Evolutionary conservation across 2,329 filamentous ascomycete genomes (phyloP).

Genomic region (Elsinoe batatas): DNA sequence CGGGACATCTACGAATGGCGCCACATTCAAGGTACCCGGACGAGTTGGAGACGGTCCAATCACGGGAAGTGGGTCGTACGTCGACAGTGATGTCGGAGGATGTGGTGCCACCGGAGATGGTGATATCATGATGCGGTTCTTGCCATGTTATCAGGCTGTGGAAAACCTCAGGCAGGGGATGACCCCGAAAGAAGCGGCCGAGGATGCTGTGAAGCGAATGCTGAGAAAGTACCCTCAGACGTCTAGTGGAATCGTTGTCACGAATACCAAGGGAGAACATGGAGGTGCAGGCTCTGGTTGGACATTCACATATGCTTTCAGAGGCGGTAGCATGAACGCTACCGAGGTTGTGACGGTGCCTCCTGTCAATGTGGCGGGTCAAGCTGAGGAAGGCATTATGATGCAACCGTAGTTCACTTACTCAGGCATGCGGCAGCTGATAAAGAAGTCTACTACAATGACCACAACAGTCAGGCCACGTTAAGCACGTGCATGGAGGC

Average conservation of each 20-base stretch:
- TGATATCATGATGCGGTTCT: conserved; percentile 9
- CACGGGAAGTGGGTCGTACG: conserved; percentile 5
- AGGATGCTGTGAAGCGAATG: conserved; percentile 2
- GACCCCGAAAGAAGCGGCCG: background rate
- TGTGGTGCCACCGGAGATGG: conserved; percentile 6
- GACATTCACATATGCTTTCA: conserved; percentile 8
- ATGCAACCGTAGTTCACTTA: background rate
- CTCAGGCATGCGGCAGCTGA: too few species aligned
- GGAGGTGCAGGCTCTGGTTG: background rate
- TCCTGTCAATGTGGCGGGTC: background rate
- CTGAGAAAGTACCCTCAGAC: conserved; percentile 4
- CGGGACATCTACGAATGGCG: conserved; percentile 3
- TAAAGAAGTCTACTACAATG: too few species aligned
- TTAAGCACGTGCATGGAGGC: background rate
- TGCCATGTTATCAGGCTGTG: conserved; percentile 7
- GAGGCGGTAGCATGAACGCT: conserved; percentile 4
- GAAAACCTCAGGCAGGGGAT: conserved; percentile 7
- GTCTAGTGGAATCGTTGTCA: conserved; percentile 5
- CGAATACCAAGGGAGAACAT: conserved; percentile 1
- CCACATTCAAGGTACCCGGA: conserved; percentile 3
- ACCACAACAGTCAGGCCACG: background rate
- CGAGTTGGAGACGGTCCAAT: conserved; percentile 3
- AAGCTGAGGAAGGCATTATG: background rate
- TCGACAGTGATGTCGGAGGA: conserved; percentile 4
- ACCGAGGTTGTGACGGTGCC: background rate